Evolutionary conservation across 768 basidiomycete species (phyloP), one percentile per base, ranked within the genome.

Genomic region (Phylloporus sp.): DNA sequence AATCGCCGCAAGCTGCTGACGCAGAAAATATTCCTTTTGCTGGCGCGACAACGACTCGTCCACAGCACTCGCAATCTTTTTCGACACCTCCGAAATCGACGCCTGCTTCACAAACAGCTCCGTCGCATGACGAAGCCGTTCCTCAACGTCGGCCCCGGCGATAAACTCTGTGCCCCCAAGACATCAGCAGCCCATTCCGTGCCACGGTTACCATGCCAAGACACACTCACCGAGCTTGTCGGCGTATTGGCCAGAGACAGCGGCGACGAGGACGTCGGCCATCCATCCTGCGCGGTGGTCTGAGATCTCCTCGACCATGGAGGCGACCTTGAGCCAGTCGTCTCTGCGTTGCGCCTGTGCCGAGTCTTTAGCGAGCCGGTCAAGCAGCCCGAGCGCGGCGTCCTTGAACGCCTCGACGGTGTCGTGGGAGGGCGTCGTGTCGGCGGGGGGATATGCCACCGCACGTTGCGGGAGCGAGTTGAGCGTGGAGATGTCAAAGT

Each of bases 21-120:
- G 82, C 3, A 92, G 76, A 73, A 90, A 91, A 61, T 85, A 86
- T 53, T 91, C 90, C 61, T 91, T 91, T 69, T 92, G 90, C 59
- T 91, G 90, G 50, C 88, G 90, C 23, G 86, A 88, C n/a, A 91
- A 77, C 5, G 83, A 84, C 64, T 92, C 89, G 56, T 89, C 88
- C 11, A 92, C 85, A 20, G 86, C 84, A 27, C 80, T 79, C 5
- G 87, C 83, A 46, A 92, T 88, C 73, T 88, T 91, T 64, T 84
- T 82, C 15, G 85, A 81, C 0, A 92, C 86, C 66, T 92, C 90
- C 20, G 82, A 81, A 29, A 91, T 90, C 36, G 86, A 86, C 3
- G 82, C 73, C 46, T 86, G 85, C 59, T 90, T 91, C 41, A 82
- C 68, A 63, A 91, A 85, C 11, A 91, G 76, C 48, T 81, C 77